A percentile compares a stretch with the other conserved stretches of the same genome.
These are phyloP conservation scores for Boletus sp. DNA, from an alignment of 768 basidiomycete genomes.

Conservation along the genomic window DNA sequence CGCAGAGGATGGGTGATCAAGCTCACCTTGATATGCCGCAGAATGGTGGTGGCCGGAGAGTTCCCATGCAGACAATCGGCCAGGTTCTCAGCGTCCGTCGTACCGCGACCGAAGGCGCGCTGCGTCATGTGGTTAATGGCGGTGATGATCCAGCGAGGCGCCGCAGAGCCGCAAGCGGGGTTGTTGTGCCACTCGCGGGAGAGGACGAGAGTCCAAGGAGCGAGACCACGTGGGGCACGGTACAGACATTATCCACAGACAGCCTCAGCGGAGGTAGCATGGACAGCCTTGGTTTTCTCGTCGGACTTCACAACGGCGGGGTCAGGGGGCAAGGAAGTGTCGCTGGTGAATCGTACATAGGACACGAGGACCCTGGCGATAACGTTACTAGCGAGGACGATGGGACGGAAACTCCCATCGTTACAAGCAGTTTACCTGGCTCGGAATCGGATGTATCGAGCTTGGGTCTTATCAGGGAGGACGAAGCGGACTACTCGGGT, in stretches of 20 bases:
- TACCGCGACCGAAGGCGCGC: constrained; percentile 15
- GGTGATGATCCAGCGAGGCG: constrained; percentile 2
- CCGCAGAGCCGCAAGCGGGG: constrained; percentile 9
- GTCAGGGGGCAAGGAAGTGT: constrained; percentile 25
- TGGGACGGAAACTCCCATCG: constrained; percentile 21
- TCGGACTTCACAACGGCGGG: constrained; percentile 33
- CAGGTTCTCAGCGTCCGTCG: constrained; percentile 22
- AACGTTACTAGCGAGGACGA: constrained; percentile 15
- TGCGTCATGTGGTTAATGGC: constrained; percentile 8
- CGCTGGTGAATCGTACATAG: constrained; percentile 17
- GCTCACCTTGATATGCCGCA: constrained; percentile 9
- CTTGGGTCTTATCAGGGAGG: constrained; percentile 34
- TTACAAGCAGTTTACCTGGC: constrained; percentile 21
- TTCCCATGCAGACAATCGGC: constrained; percentile 12
- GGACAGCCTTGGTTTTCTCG: constrained; percentile 28
- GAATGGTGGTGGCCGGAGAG: constrained; percentile 20
- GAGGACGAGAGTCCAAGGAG: constrained; percentile 32
- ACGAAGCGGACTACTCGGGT: constrained; percentile 23
- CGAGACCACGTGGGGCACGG: constrained; percentile 38
- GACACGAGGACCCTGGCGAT: constrained; percentile 13
- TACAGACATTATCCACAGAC: constrained; percentile 23
- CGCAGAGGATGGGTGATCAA: constrained; percentile 17
- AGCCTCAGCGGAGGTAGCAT: constrained; percentile 24
- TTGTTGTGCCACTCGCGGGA: constrained; percentile 12
- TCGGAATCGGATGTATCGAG: constrained; percentile 19